Evolutionary conservation across 139 green algal species (phyloP).

Genomic region (Tetradesmus obliquus): DNA sequence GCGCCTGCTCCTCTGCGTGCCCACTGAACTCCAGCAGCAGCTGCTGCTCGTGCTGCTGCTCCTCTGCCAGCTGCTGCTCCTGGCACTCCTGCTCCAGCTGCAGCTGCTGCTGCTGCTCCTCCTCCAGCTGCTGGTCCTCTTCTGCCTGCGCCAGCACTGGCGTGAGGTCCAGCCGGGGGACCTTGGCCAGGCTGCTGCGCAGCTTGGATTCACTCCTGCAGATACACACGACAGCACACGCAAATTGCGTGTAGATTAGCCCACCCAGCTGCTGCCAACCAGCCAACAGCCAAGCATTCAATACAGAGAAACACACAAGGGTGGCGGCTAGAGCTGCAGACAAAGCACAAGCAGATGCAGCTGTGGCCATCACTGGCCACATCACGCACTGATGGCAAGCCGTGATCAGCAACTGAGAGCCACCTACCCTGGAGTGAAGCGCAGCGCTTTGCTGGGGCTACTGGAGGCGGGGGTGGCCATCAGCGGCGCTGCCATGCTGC

Average conservation of each 20-base stretch:
- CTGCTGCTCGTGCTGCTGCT: neutral
- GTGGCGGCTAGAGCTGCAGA: too few relatives aligned
- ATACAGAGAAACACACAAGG: too few relatives aligned
- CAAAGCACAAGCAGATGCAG: too few relatives aligned
- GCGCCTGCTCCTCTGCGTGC: neutral
- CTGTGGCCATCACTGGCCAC: too few relatives aligned
- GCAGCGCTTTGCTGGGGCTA: neutral
- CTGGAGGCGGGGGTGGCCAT: neutral
- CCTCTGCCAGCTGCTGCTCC: neutral
- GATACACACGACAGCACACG: neutral
- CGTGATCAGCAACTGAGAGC: neutral
- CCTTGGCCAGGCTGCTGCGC: neutral
- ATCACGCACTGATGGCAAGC: neutral
- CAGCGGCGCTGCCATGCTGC: neutral
- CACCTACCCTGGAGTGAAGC: neutral
- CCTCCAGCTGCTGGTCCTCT: slow-evolving; percentile 15
- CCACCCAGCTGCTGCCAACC: too few relatives aligned
- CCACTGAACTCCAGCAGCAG: neutral
- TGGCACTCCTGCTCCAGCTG: neutral
- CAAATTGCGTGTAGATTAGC: too few relatives aligned
- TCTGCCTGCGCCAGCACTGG: neutral
- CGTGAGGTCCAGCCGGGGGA: slow-evolving; percentile 44
- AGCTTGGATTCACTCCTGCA: slow-evolving; percentile 14
- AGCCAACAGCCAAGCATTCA: too few relatives aligned
- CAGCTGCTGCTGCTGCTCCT: slow-evolving; percentile 12